Evolutionary conservation across 2,329 filamentous ascomycete species (phyloP), one percentile per base, ranked within the genome.

Genomic region (Didymella keratinophila): DNA sequence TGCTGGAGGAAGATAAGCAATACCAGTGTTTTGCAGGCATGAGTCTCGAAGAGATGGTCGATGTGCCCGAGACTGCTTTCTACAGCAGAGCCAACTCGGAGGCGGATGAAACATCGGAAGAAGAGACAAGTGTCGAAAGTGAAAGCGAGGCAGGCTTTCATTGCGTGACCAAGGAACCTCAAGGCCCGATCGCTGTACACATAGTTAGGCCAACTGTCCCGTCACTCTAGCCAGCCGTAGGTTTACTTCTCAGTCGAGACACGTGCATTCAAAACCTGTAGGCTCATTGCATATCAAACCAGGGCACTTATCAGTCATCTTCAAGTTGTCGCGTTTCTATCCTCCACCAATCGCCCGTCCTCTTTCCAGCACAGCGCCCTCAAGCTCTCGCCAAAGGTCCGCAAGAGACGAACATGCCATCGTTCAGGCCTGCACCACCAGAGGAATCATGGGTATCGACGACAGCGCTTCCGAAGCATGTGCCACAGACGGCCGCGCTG

Each of bases 321-420:
- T 30, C 7, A 7, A 4, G 10, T 32, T 14, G 12, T 32, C 30
- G 11, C 30, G 14, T 32, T 32, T 32, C 30, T 32, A 36, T n/a
- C 32, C 14, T n/a, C 32, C 32, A n/a, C 51, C 66, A 49, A 73
- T 61, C 20, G n/a, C 44, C 53, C 70, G 68, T 50, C 62, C 76
- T 61, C 77, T 72, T 62, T 79, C n/a, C n/a, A n/a, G n/a, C n/a
- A n/a, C n/a, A n/a, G n/a, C n/a, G n/a, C n/a, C n/a, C n/a, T n/a
- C n/a, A n/a, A n/a, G n/a, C n/a, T n/a, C n/a, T n/a, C n/a, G n/a
- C n/a, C n/a, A n/a, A n/a, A n/a, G n/a, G n/a, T n/a, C n/a, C n/a
- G n/a, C n/a, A n/a, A n/a, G n/a, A n/a, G n/a, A n/a, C n/a, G n/a
- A n/a, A n/a, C n/a, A n/a, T n/a, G n/a, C n/a, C n/a, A n/a, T n/a